Conservation (phyloP, 441 rosid genomes). For the Croton laevigatus region DNA sequence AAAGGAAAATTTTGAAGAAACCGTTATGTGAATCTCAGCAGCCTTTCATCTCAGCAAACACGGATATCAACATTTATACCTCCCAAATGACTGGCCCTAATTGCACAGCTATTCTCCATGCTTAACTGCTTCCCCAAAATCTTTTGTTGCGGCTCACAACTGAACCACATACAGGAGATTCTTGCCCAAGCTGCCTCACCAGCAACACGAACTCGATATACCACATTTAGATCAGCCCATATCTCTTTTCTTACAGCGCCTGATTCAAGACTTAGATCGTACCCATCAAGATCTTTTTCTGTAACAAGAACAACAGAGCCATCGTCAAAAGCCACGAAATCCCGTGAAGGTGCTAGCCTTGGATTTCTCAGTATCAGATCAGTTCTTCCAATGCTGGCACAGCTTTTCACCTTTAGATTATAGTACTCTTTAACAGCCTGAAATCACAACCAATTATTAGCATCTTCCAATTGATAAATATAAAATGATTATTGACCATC, state of each 20-base stretch:
- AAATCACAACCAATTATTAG: constrained; percentile 12
- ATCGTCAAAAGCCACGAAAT: constrained; percentile 69
- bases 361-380: constrained; percentile 36
- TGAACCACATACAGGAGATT: constrained; percentile 82
- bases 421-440: constrained; percentile 89
- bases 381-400: constrained; percentile 20
- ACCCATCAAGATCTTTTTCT: constrained; percentile 78
- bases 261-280: constrained; percentile 41
- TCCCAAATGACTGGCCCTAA: constrained; percentile 45
- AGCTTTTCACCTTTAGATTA: constrained; percentile 41
- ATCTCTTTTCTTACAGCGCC: constrained; percentile 42
- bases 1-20: constrained; percentile 11
- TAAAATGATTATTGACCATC: background rate
- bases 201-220: constrained; percentile 68
- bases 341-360: constrained; percentile 31
- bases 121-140: constrained; percentile 40
- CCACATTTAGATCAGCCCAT: constrained; percentile 79
- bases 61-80: constrained; percentile 83
- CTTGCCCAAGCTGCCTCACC: constrained; percentile 81
- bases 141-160: constrained; percentile 54
- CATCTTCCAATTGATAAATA: background rate
- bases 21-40: constrained; percentile 13
- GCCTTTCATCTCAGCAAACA: constrained; percentile 66
- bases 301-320: constrained; percentile 75
- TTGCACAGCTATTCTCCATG: constrained; percentile 38